A percentile compares a stretch with the other conserved stretches of the same genome.
Evolutionary conservation across 352 stramenopile species (phyloP).

Genomic region (Pythium volutum): DNA sequence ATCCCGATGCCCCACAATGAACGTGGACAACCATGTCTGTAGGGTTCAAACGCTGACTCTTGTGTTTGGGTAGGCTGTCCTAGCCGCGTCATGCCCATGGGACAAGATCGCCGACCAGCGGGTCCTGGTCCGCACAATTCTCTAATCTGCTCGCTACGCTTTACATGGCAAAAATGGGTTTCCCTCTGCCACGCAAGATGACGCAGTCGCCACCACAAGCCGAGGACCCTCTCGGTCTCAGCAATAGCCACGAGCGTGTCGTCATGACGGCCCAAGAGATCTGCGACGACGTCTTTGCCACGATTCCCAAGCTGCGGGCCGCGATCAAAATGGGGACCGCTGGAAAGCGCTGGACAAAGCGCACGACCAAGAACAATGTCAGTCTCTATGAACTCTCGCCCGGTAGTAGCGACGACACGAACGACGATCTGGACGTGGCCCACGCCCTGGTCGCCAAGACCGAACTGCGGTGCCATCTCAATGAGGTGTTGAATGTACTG

Average conservation of each 20-base stretch:
- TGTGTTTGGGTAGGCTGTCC: no score
- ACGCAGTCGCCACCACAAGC: no score
- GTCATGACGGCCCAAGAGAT: conserved; percentile 44
- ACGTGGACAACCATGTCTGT: no score
- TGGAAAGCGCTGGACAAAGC: conserved; percentile 37
- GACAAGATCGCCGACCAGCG: no score
- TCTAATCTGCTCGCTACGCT: no score
- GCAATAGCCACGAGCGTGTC: conserved; percentile 15
- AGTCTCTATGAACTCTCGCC: conserved; percentile 44
- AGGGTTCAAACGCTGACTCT: no score
- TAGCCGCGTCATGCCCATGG: no score
- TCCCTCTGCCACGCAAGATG: no score
- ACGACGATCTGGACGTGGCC: conserved; percentile 47
- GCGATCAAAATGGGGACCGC: conserved; percentile 32
- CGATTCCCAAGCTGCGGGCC: conserved; percentile 44
- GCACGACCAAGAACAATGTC: conserved; percentile 32
- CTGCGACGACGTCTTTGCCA: conserved; percentile 48
- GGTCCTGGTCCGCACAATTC: no score
- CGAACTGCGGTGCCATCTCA: conserved; percentile 57
- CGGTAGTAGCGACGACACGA: conserved; percentile 5
- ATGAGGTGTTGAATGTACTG: conserved; percentile 60
- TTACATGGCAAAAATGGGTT: no score
- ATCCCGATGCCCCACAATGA: no score
- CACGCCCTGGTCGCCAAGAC: conserved; percentile 49
- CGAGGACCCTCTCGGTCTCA: no score